Base-by-base conservation (phyloP, 441 rosid genomes). In the Pelargonium australe region DNA sequence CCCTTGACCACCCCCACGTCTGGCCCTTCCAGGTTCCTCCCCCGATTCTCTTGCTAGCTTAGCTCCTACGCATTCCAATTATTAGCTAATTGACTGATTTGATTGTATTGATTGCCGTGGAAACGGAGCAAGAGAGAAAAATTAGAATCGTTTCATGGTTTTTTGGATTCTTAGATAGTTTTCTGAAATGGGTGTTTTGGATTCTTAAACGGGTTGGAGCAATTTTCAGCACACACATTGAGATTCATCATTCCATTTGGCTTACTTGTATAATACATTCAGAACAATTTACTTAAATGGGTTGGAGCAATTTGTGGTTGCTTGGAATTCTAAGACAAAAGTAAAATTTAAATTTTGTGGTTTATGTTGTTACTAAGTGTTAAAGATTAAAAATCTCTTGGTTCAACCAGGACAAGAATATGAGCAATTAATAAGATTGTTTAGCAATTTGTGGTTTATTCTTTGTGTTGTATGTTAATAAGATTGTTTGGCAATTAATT, bases 21-120 rank as follows among this genome's bases (percentile, higher is more conserved):
- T 92, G 97, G 98, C 92, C 98, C 47, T 95, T 95, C 69, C 98
- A 92, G 99, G 99, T 92, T 61, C 13, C 3, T 40, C 14, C 64
- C 64, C 40, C 37, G 17, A 17, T 57, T 57, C 4, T 57, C 28
- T 5, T 17, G 11, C 17, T 17, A 7, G 19, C 25, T 10, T 10
- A 55, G 61, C 40, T 55, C 61, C 9, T 2, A 5, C 10, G 20
- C 61, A 3, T 55, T 16, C 61, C 6, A 10, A 20, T 60, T 58
- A 1, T 10, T 25, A 16, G 34, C n/a, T 69, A 11, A 0, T 44
- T 19, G 1, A 31, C 13, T 60, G 17, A 16, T 20, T 69, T 20
- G 63, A 37, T 17, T 16, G 23, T 68, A 5, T 43, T 13, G 65
- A 28, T 19, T 43, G 13, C 0, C n/a, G 28, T 12, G 55, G 40